Base-by-base conservation (phyloP, 2,329 filamentous ascomycete genomes). In the Dactylellina haptotyla region DNA sequence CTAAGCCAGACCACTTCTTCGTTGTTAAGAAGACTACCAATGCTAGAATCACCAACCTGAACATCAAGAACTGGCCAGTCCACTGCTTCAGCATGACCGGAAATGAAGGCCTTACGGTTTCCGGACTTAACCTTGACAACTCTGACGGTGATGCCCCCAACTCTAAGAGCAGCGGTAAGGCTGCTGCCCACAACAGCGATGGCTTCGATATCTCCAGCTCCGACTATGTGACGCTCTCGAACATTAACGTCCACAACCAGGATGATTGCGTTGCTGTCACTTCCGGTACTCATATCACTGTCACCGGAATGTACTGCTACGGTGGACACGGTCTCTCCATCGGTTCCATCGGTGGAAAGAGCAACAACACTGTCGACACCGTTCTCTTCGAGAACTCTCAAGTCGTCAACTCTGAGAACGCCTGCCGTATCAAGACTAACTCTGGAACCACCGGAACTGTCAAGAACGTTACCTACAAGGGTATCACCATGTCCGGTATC, bases 251-350 rank as follows among this genome's bases (percentile, higher is more conserved):
- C 61, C 83, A 85, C 78, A 88, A 88, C 81, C 86, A 88, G 80
- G 86, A 88, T 70, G 86, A 88, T 77, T 88, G 86, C 76, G 81
- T 88, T 9, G 86, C 86, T 28, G 78, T 86, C 73, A 88, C 87
- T 80, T 86, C 84, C 2, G 84, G 84, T 1, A 82, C 79, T 34
- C 76, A 84, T 76, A 84, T 85, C 75, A 82, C 80, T 54, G 84
- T 85, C 78, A 82, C 79, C 18, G 80, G 79, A 48, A 80, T 82
- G 9, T 78, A 80, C 77, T 85, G 84, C 80, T 82, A 79, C 20
- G 82, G 82, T 41, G 82, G 82, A 1, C 82, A 83, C 72, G 82
- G 82, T 37, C 78, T 83, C 4, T 83, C 81, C n/a, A 83, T 82
- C 51, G 82, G 82, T 32, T 82, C 80, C 14, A 81, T 83, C 8